Evolutionary conservation across 495 filamentous ascomycete genomes (phyloP).

Genomic region (Mycothermus thermophilus): DNA sequence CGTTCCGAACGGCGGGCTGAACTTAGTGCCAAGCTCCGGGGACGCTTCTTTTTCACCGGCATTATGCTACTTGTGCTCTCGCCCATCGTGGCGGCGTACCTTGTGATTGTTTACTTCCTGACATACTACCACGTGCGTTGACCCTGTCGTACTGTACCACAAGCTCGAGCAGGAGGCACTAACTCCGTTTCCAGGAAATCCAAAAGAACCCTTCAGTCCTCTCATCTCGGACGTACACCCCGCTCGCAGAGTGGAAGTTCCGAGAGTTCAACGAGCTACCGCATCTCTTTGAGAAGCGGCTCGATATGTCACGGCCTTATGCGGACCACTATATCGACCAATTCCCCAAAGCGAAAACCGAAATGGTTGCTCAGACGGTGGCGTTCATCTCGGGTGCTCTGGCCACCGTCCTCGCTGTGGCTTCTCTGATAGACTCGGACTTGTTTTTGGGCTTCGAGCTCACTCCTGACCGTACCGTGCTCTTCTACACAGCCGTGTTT

Average conservation of each 20-base stretch:
- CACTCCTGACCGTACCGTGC: constrained; percentile 63
- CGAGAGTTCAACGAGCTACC: constrained; percentile 94
- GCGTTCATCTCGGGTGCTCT: constrained; percentile 79
- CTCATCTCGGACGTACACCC: constrained; percentile 76
- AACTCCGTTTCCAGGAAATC: constrained; percentile 49
- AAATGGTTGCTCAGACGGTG: constrained; percentile 67
- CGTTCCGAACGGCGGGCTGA: constrained; percentile 65
- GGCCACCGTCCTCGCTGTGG: constrained; percentile 65
- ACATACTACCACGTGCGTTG: constrained; percentile 67
- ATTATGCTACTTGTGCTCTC: constrained; percentile 75
- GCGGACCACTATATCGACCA: constrained; percentile 87
- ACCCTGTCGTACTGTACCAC: not conserved
- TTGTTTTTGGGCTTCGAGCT: constrained; percentile 86
- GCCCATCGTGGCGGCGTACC: constrained; percentile 70
- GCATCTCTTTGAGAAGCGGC: constrained; percentile 76
- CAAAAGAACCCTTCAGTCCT: constrained; percentile 74
- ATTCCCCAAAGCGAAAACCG: constrained; percentile 88
- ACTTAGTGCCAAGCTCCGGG: constrained; percentile 59
- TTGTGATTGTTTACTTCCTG: constrained; percentile 77
- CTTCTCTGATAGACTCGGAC: constrained; percentile 75
- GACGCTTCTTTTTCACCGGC: constrained; percentile 66
- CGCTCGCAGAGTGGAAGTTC: constrained; percentile 94
- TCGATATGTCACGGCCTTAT: constrained; percentile 90
- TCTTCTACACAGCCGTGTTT: constrained; percentile 67
- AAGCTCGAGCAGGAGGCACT: not conserved